These are phyloP conservation scores for Phytophthora citrophthora DNA, from an alignment of 352 stramenopile species.

Conservation along the genomic window DNA sequence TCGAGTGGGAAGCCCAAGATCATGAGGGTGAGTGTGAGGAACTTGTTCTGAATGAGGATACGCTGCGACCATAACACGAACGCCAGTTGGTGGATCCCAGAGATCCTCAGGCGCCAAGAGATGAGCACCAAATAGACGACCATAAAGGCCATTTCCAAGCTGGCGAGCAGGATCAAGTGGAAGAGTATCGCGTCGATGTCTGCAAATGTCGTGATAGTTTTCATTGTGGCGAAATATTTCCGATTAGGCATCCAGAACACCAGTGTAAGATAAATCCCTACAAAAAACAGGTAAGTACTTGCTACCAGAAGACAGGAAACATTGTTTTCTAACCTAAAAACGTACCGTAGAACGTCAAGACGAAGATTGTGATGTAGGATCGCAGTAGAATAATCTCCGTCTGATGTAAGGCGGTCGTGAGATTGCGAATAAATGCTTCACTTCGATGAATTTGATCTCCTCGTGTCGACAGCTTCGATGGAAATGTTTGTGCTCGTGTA, in stretches of 20 bases:
- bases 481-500: too few relatives aligned
- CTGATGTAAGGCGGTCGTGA: conserved; percentile 21
- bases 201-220: conserved; percentile 13
- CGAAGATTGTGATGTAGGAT: conserved; percentile 36
- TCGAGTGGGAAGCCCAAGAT: conserved; percentile 37
- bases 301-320: neutral
- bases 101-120: neutral
- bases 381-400: conserved; percentile 36
- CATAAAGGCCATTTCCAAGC: conserved; percentile 23
- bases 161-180: conserved; percentile 17
- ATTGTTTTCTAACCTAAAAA: neutral
- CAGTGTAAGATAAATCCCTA: conserved; percentile 25
- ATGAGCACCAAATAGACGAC: conserved; percentile 30
- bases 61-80: conserved; percentile 41
- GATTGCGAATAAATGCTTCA: conserved; percentile 1
- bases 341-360: conserved; percentile 33
- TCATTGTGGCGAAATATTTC: conserved; percentile 33
- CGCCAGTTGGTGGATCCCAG: conserved; percentile 24
- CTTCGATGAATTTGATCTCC: too few relatives aligned
- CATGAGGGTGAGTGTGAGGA: conserved; percentile 18
- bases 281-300: neutral
- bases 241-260: conserved; percentile 34
- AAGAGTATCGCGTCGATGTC: conserved; percentile 9
- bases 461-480: too few relatives aligned
- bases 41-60: conserved; percentile 31